Percentiles rank a stretch among this genome's conserved stretches.
phyloP scores from a whole-genome alignment of 257 asterid species.

The Nicotiana sylvestris region DNA sequence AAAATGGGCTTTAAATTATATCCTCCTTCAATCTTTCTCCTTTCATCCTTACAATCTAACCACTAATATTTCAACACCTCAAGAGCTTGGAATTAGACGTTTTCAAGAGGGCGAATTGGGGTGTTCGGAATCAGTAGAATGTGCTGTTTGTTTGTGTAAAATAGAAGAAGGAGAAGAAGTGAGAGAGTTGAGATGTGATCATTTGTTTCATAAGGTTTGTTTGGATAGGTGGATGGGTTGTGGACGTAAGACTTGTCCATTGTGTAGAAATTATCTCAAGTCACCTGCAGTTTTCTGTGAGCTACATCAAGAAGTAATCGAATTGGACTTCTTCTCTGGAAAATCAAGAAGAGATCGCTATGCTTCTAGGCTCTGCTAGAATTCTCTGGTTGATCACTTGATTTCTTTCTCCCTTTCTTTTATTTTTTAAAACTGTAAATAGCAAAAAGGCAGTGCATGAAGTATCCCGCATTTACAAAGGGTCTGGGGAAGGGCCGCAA shows the following conservation, averaged over 20 bases:
- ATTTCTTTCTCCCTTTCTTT: too few relatives aligned
- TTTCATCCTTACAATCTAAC: background rate
- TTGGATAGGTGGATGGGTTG: slow-evolving; percentile 29
- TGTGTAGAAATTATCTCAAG: slow-evolving; percentile 23
- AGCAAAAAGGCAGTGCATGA: too few relatives aligned
- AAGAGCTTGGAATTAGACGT: background rate
- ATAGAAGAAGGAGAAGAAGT: slow-evolving; percentile 24
- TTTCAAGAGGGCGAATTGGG: background rate
- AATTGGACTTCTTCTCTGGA: slow-evolving; percentile 9
- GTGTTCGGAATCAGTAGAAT: background rate
- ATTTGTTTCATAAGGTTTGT: slow-evolving; percentile 29
- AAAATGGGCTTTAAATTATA: slow-evolving; percentile 18
- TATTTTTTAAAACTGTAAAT: too few relatives aligned
- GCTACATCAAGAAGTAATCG: slow-evolving; percentile 7
- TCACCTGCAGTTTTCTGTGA: background rate
- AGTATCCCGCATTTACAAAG: too few relatives aligned
- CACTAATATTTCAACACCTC: background rate
- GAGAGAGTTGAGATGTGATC: slow-evolving; percentile 27
- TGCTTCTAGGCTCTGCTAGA: too few relatives aligned
- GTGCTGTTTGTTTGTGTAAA: slow-evolving; percentile 26
- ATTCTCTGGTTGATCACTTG: too few relatives aligned
- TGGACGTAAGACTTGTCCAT: slow-evolving; percentile 25
- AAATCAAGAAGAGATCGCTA: slow-evolving; percentile 12
- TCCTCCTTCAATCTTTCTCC: slow-evolving; percentile 15
- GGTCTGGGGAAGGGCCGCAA: too few relatives aligned